phyloP scores from a whole-genome alignment of 768 basidiomycete genomes.

The Pholiota microspora region DNA sequence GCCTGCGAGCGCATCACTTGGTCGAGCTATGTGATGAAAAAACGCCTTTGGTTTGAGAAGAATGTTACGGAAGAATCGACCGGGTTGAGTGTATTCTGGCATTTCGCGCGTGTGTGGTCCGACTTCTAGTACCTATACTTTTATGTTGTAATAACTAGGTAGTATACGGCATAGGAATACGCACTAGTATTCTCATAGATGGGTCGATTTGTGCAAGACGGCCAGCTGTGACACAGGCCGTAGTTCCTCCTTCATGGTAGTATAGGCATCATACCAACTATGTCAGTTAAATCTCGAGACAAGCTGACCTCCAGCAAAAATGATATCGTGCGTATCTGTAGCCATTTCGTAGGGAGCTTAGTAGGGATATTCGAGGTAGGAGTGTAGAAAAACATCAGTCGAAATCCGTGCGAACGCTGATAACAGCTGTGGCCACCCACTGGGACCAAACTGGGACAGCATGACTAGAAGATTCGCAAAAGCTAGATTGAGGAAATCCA shows the following conservation, averaged over 20 bases:
- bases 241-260: slow-evolving; percentile 40
- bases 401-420: too few species aligned
- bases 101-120: slow-evolving; percentile 50
- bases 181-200: slow-evolving; percentile 52
- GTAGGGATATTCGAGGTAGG: too few species aligned
- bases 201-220: slow-evolving; percentile 54
- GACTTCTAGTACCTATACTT: slow-evolving; percentile 50
- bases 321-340: neutral
- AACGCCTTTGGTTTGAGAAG: slow-evolving; percentile 37
- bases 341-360: neutral
- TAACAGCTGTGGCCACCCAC: too few species aligned
- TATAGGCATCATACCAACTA: too few species aligned
- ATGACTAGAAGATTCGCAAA: too few species aligned
- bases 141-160: too few species aligned
- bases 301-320: slow-evolving; percentile 6
- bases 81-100: slow-evolving; percentile 51
- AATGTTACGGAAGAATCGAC: slow-evolving; percentile 45
- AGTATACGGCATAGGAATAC: slow-evolving; percentile 25
- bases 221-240: slow-evolving; percentile 54
- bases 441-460: too few species aligned
- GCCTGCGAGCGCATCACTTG: slow-evolving; percentile 37
- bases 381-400: too few species aligned
- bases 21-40: slow-evolving; percentile 41
- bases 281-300: neutral
- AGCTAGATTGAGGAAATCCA: too few species aligned